phyloP scores from a whole-genome alignment of 2,329 filamentous ascomycete species.

The Pseudogymnoascus sp. region DNA sequence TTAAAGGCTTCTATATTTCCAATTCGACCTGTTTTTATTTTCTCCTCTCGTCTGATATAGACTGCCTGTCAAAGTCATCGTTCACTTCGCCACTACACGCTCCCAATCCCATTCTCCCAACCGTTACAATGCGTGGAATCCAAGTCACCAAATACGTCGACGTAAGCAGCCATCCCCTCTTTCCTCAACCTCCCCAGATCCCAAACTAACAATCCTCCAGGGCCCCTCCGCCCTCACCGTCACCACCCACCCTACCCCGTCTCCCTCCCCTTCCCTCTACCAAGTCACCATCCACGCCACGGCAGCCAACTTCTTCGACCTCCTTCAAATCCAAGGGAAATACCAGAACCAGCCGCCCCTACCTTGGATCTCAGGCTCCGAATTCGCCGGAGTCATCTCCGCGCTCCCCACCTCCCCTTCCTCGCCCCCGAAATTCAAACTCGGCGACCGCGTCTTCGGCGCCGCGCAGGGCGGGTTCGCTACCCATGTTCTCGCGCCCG shows the following conservation, averaged over 20 bases:
- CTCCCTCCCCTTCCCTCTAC: slow-evolving; percentile 65
- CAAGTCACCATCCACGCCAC: slow-evolving; percentile 78
- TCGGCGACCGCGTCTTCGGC: slow-evolving; percentile 80
- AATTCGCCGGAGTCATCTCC: slow-evolving; percentile 75
- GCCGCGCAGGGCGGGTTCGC: slow-evolving; percentile 81
- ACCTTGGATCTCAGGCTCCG: slow-evolving; percentile 78
- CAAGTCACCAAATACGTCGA: slow-evolving; percentile 67
- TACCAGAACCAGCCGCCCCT: slow-evolving; percentile 85
- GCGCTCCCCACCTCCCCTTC: slow-evolving; percentile 45
- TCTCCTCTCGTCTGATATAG: background rate
- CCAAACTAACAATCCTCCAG: slow-evolving; percentile 33
- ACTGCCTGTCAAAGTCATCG: background rate
- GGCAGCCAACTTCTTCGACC: slow-evolving; percentile 95
- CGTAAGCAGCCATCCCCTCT: slow-evolving; percentile 34
- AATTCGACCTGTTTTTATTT: background rate
- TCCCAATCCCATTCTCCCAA: background rate
- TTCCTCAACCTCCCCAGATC: background rate
- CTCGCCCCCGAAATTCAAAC: slow-evolving; percentile 53
- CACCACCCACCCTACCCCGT: slow-evolving; percentile 64
- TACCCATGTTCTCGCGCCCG: slow-evolving; percentile 59
- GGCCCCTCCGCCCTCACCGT: slow-evolving; percentile 72
- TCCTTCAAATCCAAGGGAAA: slow-evolving; percentile 89
- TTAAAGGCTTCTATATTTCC: background rate
- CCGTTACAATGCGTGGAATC: slow-evolving; percentile 58
- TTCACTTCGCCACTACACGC: background rate